Percentiles rank a stretch among this genome's conserved stretches.
These are phyloP conservation scores for Cichorium intybus DNA, from an alignment of 140 eudicot genomes.

Conservation along the genomic window DNA sequence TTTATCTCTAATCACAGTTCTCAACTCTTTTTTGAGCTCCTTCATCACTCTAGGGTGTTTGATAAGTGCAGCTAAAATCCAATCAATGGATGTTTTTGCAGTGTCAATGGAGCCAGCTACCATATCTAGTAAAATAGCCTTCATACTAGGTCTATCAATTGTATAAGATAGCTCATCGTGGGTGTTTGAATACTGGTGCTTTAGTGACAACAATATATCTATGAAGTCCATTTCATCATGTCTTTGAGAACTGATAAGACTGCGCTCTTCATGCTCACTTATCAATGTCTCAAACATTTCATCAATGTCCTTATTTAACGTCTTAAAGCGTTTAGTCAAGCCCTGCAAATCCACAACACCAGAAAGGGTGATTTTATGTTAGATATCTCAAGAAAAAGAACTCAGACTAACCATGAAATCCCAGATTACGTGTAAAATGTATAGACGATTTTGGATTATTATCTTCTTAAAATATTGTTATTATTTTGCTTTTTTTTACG, in stretches of 20 bases:
- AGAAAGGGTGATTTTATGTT: too few relatives aligned
- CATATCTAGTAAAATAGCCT: constrained; percentile 8
- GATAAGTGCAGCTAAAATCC: constrained; percentile 4
- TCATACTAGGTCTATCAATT: constrained; percentile 6
- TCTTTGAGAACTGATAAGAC: background rate
- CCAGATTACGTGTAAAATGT: too few relatives aligned
- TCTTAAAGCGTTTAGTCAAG: background rate
- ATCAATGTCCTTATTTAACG: background rate
- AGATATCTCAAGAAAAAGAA: too few relatives aligned
- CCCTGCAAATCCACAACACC: too few relatives aligned
- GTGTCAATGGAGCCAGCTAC: constrained; percentile 8
- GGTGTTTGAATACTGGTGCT: background rate
- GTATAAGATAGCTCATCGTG: background rate
- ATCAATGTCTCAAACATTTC: background rate
- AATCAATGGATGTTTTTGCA: background rate
- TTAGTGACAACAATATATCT: background rate
- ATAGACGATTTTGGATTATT: too few relatives aligned
- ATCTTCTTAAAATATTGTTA: too few relatives aligned
- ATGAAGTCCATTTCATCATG: background rate
- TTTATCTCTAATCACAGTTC: background rate
- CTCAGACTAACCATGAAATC: too few relatives aligned
- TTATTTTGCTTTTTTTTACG: too few relatives aligned
- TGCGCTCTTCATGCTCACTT: background rate
- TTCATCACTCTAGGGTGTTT: constrained; percentile 12
- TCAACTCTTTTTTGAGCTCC: constrained; percentile 3